Base-by-base conservation (phyloP, 257 asterid genomes). In the Jacaranda mimosifolia region DNA sequence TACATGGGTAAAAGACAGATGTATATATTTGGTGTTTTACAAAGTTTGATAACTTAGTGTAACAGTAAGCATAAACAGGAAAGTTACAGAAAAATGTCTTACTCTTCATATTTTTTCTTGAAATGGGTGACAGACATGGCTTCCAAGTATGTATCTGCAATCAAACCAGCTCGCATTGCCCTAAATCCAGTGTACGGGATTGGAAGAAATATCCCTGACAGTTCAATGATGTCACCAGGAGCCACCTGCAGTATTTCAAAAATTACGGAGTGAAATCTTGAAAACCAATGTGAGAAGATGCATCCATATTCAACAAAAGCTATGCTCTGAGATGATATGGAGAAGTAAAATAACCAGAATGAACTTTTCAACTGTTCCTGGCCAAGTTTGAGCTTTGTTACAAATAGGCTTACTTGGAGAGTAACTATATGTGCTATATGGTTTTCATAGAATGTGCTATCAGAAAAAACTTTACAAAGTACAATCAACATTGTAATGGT, bases 51-150 rank as follows among this genome's bases (percentile, higher is more conserved):
- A 52, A 73, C 32, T 26, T 26, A 26, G 32, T 26, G 49, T 18
- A 74, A 49, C 12, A 26, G 48, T 35, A 52, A 52, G 68, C 13
- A 64, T n/a, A 72, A 18, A 45, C 19, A 55, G 52, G 46, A 18
- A 60, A 52, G 66, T 26, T 73, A 42, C 52, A 67, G 38, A 4
- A 63, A 58, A 79, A 74, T 64, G 67, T 7, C 94, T 87, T 87
- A 96, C 99, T 96, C 97, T 81, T 96, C 98, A 74, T 93, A 96
- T 93, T 89, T 91, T 83, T 91, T 96, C 96, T 96, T 96, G 84
- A 96, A 96, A 82, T 91, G 98, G 66, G 57, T 36, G 73, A 93
- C 91, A 59, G 96, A 91, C 99, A 96, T 96, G 73, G 94, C 98
- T 80, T 96, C 99, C 89, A 96, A 84, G 87, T 90, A 96, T 36